Base-by-base conservation (phyloP, 148 eudicot species). In the Rhododendron griersonianum region DNA sequence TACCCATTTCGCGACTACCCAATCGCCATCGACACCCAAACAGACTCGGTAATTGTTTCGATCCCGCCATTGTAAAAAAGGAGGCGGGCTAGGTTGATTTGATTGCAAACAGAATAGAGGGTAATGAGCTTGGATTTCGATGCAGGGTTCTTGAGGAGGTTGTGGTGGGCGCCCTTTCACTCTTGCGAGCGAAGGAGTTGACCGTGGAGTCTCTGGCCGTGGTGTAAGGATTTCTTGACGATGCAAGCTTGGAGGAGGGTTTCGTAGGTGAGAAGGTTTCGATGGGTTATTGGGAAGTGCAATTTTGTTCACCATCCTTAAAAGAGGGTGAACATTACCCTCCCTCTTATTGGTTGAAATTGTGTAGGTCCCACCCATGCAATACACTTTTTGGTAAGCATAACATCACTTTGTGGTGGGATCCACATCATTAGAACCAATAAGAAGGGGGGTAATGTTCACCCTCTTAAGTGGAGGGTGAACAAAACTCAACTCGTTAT, bases 11-110 rank as follows among this genome's bases (percentile, higher is more conserved):
- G 87, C 13, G 87, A 86, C 59, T 88, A 91, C 87, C 92, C 90
- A 67, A 91, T 90, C 23, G 86, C 92, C 91, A 91, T 90, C 1
- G 92, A 88, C 47, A 85, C 91, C 86, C 87, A 90, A 3, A 91
- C 90, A 1, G 89, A 65, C 59, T 88, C 90, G 37, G 74, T 63
- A 28, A 80, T 11, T 11, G 2, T 15, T 35, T 81, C 86, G 2
- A 23, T 80, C 71, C 61, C 79, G 5, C 80, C 89, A 37, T 86
- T 85, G 1, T 89, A 71, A 28, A 91, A 90, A 83, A 89, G 84
- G 10, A 84, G 86, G 15, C 87, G 87, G 30, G 92, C 91, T 57
- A 87, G 87, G 28, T 89, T 90, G 44, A 91, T 30, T n/a, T 80
- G 87, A 50, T 85, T 86, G 39, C 89, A 90, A 55, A 85, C 89